Conservation (phyloP, 108 stramenopile genomes). For the Fragilariopsis cylindrus region DNA sequence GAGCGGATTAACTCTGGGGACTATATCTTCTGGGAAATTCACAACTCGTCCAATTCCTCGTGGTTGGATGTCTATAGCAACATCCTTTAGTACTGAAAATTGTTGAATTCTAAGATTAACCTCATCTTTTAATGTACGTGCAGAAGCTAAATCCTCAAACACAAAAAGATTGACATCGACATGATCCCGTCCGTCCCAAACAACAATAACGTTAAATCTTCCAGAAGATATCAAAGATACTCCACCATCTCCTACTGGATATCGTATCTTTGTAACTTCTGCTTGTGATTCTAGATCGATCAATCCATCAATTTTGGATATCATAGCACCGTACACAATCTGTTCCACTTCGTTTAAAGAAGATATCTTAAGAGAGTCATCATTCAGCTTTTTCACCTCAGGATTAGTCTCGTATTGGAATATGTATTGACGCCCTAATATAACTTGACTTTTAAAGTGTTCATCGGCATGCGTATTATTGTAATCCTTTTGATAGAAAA, state of each 20-base stretch:
- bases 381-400: neutral
- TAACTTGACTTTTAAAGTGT: conserved; percentile 62
- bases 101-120: conserved; percentile 8
- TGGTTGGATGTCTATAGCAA: conserved; percentile 44
- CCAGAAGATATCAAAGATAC: conserved; percentile 6
- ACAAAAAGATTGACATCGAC: conserved; percentile 47
- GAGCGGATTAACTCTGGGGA: neutral
- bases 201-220: conserved; percentile 21
- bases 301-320: neutral
- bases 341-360: neutral
- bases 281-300: neutral
- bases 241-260: conserved; percentile 21
- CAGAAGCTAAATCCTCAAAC: neutral
- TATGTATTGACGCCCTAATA: conserved; percentile 60
- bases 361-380: conserved; percentile 3
- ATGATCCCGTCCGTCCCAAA: conserved; percentile 45
- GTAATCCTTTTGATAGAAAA: conserved; percentile 49
- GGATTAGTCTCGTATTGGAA: conserved; percentile 36
- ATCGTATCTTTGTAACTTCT: neutral
- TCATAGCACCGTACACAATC: neutral
- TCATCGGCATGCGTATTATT: conserved; percentile 49
- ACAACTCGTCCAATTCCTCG: conserved; percentile 53
- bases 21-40: conserved; percentile 38
- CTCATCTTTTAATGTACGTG: neutral
- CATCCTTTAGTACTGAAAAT: neutral